Base-by-base conservation (phyloP, 73 alveolate genomes). In the Breviolum minutum region DNA sequence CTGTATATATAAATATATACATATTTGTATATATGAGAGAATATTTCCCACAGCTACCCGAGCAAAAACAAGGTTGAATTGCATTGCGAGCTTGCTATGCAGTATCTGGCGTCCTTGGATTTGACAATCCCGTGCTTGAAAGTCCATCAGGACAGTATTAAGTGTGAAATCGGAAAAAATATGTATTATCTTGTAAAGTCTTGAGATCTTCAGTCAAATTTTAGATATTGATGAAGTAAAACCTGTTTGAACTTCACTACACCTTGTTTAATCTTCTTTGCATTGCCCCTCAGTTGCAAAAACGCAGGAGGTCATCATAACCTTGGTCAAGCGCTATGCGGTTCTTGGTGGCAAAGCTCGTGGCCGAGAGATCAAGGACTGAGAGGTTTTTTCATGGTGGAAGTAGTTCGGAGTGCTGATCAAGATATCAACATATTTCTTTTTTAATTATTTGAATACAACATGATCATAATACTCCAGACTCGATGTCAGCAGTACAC, bases 41-140 rank as follows among this genome's bases (percentile, higher is more conserved):
- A 7, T 8, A 6, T 76, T 16, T 7, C 60, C 63, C 26, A 13
- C 11, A 13, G 17, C 17, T 66, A 11, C 17, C 74, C 74, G 17
- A 13, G 74, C 74, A 11, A 66, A 63, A n/a, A 13, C 27, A 9
- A 76, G 86, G 86, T 76, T 14, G 86, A 76, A 19, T 5, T 76
- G 63, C 86, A 76, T 19, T 76, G 63, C 86, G 86, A n/a, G 86
- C 19, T 76, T 14, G 86, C 86, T 29, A 76, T 76, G 86, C 86
- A 76, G 26, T 76, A 76, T 20, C 19, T 76, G 60, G 86, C 86
- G 60, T 12, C 86, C 22, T 27, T n/a, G 61, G 20, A 76, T 20
- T n/a, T 76, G 86, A 6, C 7, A 20, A 29, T 76, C 63, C 86
- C 86, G 5, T 6, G 86, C 63, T 20, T 76, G 86, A 12, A n/a